phyloP scores from a whole-genome alignment of 1,139 yeast species.

The Chernovozyma aurita region DNA sequence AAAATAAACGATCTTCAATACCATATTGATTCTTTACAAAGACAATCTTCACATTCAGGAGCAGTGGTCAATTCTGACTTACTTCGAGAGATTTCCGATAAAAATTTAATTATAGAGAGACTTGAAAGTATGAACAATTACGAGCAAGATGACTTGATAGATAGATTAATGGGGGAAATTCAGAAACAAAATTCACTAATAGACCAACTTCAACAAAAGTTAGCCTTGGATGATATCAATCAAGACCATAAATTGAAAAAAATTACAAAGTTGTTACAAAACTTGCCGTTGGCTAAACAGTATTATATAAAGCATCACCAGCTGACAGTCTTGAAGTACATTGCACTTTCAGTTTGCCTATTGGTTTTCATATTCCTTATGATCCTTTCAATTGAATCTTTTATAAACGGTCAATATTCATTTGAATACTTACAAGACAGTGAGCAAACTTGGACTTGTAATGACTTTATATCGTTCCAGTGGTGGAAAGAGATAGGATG shows the following conservation, averaged over 20 bases:
- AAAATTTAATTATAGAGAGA: slow-evolving; percentile 18
- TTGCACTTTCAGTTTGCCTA: not conserved
- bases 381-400: not conserved
- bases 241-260: not conserved
- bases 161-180: slow-evolving; percentile 15
- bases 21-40: not conserved
- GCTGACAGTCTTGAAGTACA: not conserved
- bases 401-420: not conserved
- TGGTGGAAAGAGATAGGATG: slow-evolving; percentile 36
- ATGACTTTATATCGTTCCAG: not conserved
- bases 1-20: not conserved
- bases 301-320: slow-evolving; percentile 25
- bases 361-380: not conserved
- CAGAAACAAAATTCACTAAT: slow-evolving; percentile 22
- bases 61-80: slow-evolving; percentile 4
- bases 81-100: slow-evolving; percentile 13
- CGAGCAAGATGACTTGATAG: slow-evolving; percentile 11
- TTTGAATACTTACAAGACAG: not conserved
- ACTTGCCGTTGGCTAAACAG: slow-evolving; percentile 32
- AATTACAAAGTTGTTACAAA: slow-evolving; percentile 13
- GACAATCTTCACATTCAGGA: not conserved
- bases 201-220: slow-evolving; percentile 15
- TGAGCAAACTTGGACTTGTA: not conserved
- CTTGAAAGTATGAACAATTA: slow-evolving; percentile 11
- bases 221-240: slow-evolving; percentile 12